Conservation (phyloP, 1,284 basidiomycete genomes). For the Cryptococcus hybrid region DNA sequence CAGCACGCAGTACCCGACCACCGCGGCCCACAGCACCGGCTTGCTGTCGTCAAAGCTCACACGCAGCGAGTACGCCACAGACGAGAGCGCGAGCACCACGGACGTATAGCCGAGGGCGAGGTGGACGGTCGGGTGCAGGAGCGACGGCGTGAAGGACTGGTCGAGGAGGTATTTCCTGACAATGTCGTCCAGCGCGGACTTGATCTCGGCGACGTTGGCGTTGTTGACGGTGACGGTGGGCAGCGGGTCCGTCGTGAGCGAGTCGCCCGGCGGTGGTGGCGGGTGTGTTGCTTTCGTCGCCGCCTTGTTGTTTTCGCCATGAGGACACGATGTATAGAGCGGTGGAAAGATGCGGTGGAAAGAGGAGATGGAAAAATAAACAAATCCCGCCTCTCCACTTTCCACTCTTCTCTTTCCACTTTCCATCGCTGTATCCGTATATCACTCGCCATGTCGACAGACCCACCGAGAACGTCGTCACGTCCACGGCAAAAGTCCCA, state of each 20-base stretch:
- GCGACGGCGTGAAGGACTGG: conserved; percentile 79
- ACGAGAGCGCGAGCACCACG: conserved; percentile 72
- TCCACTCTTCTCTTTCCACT: no score
- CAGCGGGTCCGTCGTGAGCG: conserved; percentile 25
- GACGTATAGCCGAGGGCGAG: conserved; percentile 79
- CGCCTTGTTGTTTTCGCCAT: conserved; percentile 22
- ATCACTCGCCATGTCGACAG: no score
- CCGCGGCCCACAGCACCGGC: conserved; percentile 70
- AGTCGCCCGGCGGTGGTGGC: no score
- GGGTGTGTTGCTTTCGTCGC: no score
- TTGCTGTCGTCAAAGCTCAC: conserved; percentile 83
- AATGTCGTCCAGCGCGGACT: conserved; percentile 85
- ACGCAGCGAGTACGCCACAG: conserved; percentile 79
- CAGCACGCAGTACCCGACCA: conserved; percentile 54
- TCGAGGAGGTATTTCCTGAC: conserved; percentile 78
- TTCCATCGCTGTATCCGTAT: no score
- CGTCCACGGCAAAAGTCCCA: conserved; percentile 19
- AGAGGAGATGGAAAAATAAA: no score
- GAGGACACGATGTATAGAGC: no score
- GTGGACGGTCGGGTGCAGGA: conserved; percentile 80
- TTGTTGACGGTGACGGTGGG: conserved; percentile 74
- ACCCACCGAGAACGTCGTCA: background rate
- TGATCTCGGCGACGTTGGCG: conserved; percentile 73
- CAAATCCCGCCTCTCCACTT: no score
- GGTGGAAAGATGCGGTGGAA: no score